A percentile compares a stretch with the other conserved stretches of the same genome.
These are phyloP conservation scores for Flammula alnicola DNA, from an alignment of 1,284 basidiomycete species.

Conservation along the genomic window DNA sequence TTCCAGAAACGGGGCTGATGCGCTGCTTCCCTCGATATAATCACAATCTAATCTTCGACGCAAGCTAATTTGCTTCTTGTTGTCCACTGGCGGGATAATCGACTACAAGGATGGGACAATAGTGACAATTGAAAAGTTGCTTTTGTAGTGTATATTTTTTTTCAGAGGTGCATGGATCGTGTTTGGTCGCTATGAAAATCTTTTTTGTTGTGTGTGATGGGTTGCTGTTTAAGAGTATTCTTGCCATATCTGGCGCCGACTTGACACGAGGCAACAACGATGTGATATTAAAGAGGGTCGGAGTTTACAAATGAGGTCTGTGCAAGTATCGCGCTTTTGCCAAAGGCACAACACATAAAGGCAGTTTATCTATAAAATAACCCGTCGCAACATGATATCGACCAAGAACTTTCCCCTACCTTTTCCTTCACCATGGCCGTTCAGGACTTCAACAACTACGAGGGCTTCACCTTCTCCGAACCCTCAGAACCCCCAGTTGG, in stretches of 20 bases:
- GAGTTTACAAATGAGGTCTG: slow-evolving; percentile 12
- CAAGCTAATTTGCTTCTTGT: not conserved
- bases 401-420: not conserved
- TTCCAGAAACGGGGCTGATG: not conserved
- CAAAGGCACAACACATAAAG: not conserved
- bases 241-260: not conserved
- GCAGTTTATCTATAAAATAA: slow-evolving; percentile 6
- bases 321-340: not conserved
- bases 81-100: no score
- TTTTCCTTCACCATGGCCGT: not conserved
- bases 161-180: slow-evolving; percentile 2
- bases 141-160: slow-evolving; percentile 12
- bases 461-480: not conserved
- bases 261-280: slow-evolving; percentile 20
- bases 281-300: slow-evolving; percentile 34
- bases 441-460: not conserved
- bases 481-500: not conserved
- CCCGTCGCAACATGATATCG: not conserved
- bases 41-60: slow-evolving; percentile 15
- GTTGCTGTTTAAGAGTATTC: slow-evolving; percentile 3
- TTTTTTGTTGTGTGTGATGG: slow-evolving; percentile 22
- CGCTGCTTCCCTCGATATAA: slow-evolving; percentile 5
- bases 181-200: slow-evolving; percentile 4
- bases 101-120: not conserved
- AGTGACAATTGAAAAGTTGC: not conserved